Percentiles rank a stretch among this genome's conserved stretches.
These are phyloP conservation scores for Sclerotinia spermophila DNA, from an alignment of 2,329 filamentous ascomycete species.

Conservation along the genomic window DNA sequence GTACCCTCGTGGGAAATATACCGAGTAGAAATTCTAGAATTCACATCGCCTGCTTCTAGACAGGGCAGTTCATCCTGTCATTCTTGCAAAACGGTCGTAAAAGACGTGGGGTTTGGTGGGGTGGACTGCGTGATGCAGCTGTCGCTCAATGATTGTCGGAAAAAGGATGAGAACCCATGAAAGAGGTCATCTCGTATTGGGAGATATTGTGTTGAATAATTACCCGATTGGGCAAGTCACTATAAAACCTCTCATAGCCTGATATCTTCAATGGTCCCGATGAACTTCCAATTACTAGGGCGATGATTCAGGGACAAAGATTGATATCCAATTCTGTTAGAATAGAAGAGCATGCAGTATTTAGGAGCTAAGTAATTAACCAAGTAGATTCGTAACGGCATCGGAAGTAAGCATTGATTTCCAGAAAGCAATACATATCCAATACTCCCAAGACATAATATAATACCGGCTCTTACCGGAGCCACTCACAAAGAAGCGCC, in stretches of 20 bases:
- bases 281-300: background rate
- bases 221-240: background rate
- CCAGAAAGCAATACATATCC: background rate
- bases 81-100: background rate
- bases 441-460: background rate
- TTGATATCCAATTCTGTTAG: background rate
- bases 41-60: background rate
- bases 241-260: background rate
- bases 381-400: background rate
- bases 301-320: background rate
- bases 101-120: conserved; percentile 11
- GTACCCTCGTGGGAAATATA: background rate
- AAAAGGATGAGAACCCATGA: conserved; percentile 1
- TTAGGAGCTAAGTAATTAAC: background rate
- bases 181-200: background rate
- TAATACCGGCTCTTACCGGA: background rate
- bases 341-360: background rate
- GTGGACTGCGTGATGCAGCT: conserved; percentile 1
- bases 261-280: background rate
- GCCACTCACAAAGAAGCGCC: too few species aligned
- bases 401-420: background rate
- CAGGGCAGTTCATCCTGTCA: conserved; percentile 1
- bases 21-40: background rate
- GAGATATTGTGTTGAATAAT: background rate
- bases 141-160: background rate